Base-by-base conservation (phyloP, 371 early-diverging fungal species). In the Mortierella sp. region DNA sequence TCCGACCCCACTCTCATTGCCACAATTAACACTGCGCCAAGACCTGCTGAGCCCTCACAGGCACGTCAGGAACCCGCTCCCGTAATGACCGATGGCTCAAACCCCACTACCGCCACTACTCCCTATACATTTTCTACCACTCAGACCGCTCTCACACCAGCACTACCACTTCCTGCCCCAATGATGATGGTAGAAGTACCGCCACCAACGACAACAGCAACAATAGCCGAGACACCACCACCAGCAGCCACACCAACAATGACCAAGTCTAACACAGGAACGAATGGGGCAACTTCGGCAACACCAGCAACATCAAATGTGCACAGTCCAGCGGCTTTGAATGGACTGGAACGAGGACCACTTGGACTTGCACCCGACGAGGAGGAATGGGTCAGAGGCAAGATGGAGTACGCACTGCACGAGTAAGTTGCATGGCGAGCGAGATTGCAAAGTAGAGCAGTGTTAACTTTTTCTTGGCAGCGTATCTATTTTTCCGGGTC, bases 361-460 rank as follows among this genome's bases (percentile, higher is more conserved):
- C 61, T 86, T 40, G 86, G 86, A 0, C 48, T 86, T 53, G 69
- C 81, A 19, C 44, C 74, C 0, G 82, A 86, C 13, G 86, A 86
- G 24, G 86, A 86, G 28, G 74, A 81, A 71, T 86, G 86, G 86
- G 82, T 86, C 34, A 73, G 69, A 34, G 77, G 71, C 46, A 81
- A 73, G 64, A 86, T 86, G 86, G 86, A 86, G 50, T 86, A 86
- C 46, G 81, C 86, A 28, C n/a, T 86, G 26, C 72, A 86, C 51
- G 86, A 86, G 86, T 86, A 81, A 74, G 86, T 37, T 28, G n/a
- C 67, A 26, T 40, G n/a, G 43, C 37, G 5, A 4, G 28, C 28
- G 34, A 50, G 50, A 50, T 16, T 2, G 50, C 16, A 34, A 16
- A 57, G 24, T n/a, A n/a, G n/a, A n/a, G n/a, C n/a, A n/a, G n/a